A percentile compares a stretch with the other conserved stretches of the same genome.
Conservation (phyloP, 2,329 filamentous ascomycete genomes). For the Xylariaceae sp. region DNA sequence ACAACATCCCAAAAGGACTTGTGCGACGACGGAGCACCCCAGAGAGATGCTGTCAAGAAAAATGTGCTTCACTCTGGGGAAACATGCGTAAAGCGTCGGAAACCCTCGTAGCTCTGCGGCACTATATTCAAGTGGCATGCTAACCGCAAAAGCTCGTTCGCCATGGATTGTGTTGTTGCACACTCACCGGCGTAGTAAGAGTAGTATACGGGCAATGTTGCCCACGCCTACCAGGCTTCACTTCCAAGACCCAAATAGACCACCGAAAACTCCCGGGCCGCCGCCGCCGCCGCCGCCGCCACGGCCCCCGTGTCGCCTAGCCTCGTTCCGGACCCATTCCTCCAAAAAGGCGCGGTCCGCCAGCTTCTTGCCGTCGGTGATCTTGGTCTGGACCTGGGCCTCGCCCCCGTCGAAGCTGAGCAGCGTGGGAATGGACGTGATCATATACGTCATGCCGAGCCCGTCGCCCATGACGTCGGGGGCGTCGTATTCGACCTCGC, state of each 20-base stretch:
- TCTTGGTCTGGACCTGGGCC: conserved; percentile 51
- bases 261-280: conserved; percentile 31
- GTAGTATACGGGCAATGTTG: neutral
- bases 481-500: conserved; percentile 58
- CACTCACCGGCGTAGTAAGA: too few relatives aligned
- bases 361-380: conserved; percentile 53
- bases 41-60: too few relatives aligned
- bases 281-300: conserved; percentile 47
- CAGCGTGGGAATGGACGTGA: conserved; percentile 60
- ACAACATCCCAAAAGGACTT: neutral
- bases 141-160: neutral
- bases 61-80: too few relatives aligned
- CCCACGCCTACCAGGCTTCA: conserved; percentile 3
- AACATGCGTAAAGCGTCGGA: too few relatives aligned
- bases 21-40: neutral
- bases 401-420: conserved; percentile 61
- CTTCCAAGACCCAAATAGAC: conserved; percentile 37
- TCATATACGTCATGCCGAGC: conserved; percentile 59
- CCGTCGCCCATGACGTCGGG: conserved; percentile 56
- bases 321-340: conserved; percentile 58
- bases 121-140: neutral
- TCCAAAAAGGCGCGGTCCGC: conserved; percentile 53
- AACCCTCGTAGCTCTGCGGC: too few relatives aligned
- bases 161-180: too few relatives aligned
- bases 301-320: conserved; percentile 48